phyloP scores from a whole-genome alignment of 2,329 filamentous ascomycete species.

The Zarea fungicola region DNA sequence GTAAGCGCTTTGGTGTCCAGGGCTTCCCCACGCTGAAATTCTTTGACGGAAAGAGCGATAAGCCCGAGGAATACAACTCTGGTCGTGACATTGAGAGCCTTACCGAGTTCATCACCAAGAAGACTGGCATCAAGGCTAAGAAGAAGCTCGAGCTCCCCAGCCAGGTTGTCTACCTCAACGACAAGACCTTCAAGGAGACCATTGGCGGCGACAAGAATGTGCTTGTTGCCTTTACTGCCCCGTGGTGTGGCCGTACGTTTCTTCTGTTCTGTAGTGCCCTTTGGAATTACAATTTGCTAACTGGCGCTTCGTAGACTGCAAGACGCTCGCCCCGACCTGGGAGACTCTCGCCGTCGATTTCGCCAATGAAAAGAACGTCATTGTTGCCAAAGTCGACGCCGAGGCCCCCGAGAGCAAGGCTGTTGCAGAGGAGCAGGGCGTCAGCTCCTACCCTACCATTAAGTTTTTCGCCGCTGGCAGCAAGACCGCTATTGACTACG shows the following conservation, averaged over 20 bases:
- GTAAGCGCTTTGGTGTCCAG: constrained; percentile 80
- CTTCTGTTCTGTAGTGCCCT: too few relatives aligned
- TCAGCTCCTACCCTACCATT: constrained; percentile 91
- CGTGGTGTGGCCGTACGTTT: constrained; percentile 94
- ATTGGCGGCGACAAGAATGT: constrained; percentile 85
- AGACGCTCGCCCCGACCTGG: constrained; percentile 84
- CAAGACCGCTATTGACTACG: constrained; percentile 65
- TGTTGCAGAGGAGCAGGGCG: constrained; percentile 67
- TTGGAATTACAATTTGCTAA: background rate
- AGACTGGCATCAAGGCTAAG: constrained; percentile 80
- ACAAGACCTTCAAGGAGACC: constrained; percentile 68
- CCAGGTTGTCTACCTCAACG: constrained; percentile 72
- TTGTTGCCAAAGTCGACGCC: constrained; percentile 93
- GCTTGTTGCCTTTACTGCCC: constrained; percentile 92
- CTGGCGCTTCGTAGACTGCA: constrained; percentile 70
- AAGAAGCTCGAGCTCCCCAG: constrained; percentile 68
- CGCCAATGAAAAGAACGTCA: constrained; percentile 66
- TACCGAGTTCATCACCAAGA: constrained; percentile 73
- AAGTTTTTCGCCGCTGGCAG: constrained; percentile 92
- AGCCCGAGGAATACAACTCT: constrained; percentile 77
- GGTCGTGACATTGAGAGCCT: constrained; percentile 86
- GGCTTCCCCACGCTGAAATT: constrained; percentile 97
- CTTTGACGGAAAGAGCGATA: constrained; percentile 92
- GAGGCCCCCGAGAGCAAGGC: constrained; percentile 82
- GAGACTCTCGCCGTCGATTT: constrained; percentile 82